Evolutionary conservation across 441 rosid genomes (phyloP).

Genomic region (Arabidopsis hybrid): DNA sequence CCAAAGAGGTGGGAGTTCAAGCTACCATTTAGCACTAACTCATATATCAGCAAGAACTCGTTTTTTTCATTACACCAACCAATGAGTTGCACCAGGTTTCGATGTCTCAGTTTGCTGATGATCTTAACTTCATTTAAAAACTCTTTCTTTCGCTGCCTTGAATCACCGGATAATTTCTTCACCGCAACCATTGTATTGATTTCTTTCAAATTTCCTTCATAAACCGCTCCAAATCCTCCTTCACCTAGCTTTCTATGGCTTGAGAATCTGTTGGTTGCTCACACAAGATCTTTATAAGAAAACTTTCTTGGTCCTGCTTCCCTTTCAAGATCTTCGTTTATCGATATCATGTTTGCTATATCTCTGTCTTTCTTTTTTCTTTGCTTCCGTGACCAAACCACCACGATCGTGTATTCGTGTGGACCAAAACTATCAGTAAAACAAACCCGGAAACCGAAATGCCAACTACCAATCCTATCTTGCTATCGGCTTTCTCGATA

Average conservation of each 20-base stretch:
- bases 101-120: no score
- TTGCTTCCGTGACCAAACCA: constrained; percentile 48
- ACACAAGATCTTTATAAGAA: constrained; percentile 54
- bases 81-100: no score
- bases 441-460: constrained; percentile 43
- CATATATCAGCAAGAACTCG: constrained; percentile 61
- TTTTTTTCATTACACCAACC: no score
- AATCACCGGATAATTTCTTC: constrained; percentile 58
- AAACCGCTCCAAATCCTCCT: constrained; percentile 72
- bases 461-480: constrained; percentile 46
- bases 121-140: constrained; percentile 65
- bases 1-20: constrained; percentile 66
- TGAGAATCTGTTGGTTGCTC: constrained; percentile 63
- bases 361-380: constrained; percentile 35
- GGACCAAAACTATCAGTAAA: constrained; percentile 41
- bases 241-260: constrained; percentile 55
- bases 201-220: constrained; percentile 50
- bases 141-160: constrained; percentile 67
- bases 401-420: constrained; percentile 33
- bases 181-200: constrained; percentile 55
- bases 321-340: constrained; percentile 61
- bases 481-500: constrained; percentile 16
- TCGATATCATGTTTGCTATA: constrained; percentile 40
- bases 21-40: constrained; percentile 64
- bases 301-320: constrained; percentile 67